These are phyloP conservation scores for Aureobasidium namibiae DNA, from an alignment of 2,329 filamentous ascomycete genomes.

Conservation along the genomic window DNA sequence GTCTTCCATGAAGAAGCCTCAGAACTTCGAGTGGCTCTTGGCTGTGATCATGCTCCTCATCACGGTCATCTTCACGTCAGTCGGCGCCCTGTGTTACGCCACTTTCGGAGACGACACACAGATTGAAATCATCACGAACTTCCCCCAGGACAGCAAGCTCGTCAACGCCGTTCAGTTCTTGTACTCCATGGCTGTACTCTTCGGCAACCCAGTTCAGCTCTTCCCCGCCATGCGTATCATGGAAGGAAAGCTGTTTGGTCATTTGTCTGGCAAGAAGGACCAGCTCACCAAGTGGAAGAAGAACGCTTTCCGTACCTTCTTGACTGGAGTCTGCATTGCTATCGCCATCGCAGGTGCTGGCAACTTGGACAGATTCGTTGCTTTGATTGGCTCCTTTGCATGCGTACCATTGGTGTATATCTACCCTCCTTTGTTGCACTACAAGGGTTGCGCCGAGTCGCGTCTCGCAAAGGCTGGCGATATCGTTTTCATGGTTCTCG, in stretches of 20 bases:
- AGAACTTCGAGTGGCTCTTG: conserved; percentile 58
- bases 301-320: conserved; percentile 53
- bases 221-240: conserved; percentile 67
- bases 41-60: conserved; percentile 65
- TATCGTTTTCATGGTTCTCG: conserved; percentile 53
- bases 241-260: conserved; percentile 59
- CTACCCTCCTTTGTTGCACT: conserved; percentile 65
- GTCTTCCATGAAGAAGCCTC: conserved; percentile 63
- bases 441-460: conserved; percentile 56
- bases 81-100: conserved; percentile 65
- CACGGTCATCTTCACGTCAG: conserved; percentile 62
- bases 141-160: conserved; percentile 60
- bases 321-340: conserved; percentile 52
- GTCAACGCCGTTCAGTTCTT: conserved; percentile 70
- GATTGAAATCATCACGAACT: conserved; percentile 70
- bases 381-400: conserved; percentile 63
- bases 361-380: conserved; percentile 66
- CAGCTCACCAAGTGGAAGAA: conserved; percentile 66
- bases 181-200: conserved; percentile 65
- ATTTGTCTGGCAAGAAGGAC: conserved; percentile 57
- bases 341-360: conserved; percentile 57
- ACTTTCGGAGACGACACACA: conserved; percentile 61
- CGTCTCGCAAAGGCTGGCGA: conserved; percentile 50
- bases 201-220: conserved; percentile 64
- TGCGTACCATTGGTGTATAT: conserved; percentile 72